Evolutionary conservation across 305 asterid genomes (phyloP).

Genomic region (Salvia sclarea): DNA sequence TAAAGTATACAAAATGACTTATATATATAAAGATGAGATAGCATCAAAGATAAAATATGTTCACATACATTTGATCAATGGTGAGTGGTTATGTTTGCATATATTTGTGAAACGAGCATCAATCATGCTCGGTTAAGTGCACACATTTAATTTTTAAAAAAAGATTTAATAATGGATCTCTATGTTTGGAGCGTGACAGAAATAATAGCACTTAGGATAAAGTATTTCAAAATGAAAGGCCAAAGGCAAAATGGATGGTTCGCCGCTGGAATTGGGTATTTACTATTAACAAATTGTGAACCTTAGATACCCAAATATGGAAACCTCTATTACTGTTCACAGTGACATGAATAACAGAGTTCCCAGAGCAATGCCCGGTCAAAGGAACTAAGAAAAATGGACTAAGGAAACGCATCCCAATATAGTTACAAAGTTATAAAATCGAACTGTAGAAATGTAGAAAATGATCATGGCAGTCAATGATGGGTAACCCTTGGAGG

Average conservation of each 20-base stretch:
- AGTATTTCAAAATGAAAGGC: constrained; percentile 16
- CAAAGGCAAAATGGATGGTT: constrained; percentile 4
- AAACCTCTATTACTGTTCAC: neutral
- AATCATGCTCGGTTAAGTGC: constrained; percentile 1
- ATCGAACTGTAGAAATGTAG: constrained; percentile 26
- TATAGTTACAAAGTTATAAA: constrained; percentile 22
- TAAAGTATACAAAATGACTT: constrained; percentile 18
- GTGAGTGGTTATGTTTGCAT: constrained; percentile 16
- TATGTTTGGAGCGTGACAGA: constrained; percentile 1
- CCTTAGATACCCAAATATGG: constrained; percentile 3
- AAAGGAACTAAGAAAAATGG: constrained; percentile 4
- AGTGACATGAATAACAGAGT: constrained; percentile 4
- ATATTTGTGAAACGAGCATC: neutral
- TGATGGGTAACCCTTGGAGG: constrained; percentile 26
- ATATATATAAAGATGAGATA: neutral
- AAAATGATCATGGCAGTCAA: constrained; percentile 27
- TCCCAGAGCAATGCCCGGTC: neutral
- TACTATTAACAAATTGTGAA: neutral
- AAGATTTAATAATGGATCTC: constrained; percentile 11
- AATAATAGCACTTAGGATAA: constrained; percentile 13
- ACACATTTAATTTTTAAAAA: neutral
- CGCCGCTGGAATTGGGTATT: neutral
- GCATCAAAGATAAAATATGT: neutral
- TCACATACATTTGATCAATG: neutral
- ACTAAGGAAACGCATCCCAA: constrained; percentile 2